phyloP scores from a whole-genome alignment of 371 early-diverging fungal species.

The Polyrhizophydium stewartii region DNA sequence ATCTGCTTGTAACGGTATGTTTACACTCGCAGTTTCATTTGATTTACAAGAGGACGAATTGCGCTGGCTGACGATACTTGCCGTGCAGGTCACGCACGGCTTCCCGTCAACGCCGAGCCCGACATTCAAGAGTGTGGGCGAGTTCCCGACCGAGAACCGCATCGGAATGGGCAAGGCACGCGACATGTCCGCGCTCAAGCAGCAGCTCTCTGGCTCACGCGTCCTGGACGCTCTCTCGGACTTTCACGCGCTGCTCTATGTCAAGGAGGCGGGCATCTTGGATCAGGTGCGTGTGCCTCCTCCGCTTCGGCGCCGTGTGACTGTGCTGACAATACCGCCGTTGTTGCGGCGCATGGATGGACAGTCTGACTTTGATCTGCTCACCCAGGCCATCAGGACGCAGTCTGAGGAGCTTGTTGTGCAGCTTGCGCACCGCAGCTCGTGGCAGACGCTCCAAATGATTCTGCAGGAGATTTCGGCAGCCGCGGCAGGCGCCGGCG shows the following conservation, averaged over 20 bases:
- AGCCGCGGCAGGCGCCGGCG: slow-evolving; percentile 14
- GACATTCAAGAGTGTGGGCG: slow-evolving; percentile 55
- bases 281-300: slow-evolving; percentile 17
- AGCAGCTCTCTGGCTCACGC: slow-evolving; percentile 27
- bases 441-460: slow-evolving; percentile 78
- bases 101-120: slow-evolving; percentile 82
- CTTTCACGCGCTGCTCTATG: slow-evolving; percentile 77
- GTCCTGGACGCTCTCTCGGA: slow-evolving; percentile 59
- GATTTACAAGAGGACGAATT: not conserved
- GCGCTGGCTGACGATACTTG: slow-evolving; percentile 3
- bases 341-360: too few species aligned
- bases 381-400: slow-evolving; percentile 50
- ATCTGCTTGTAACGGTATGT: slow-evolving; percentile 88
- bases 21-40: not conserved
- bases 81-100: slow-evolving; percentile 79
- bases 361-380: slow-evolving; percentile 51
- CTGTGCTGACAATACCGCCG: too few species aligned
- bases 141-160: slow-evolving; percentile 78
- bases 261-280: slow-evolving; percentile 38
- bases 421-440: slow-evolving; percentile 44
- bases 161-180: slow-evolving; percentile 20
- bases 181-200: slow-evolving; percentile 34
- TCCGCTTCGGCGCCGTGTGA: not conserved
- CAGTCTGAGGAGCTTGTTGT: slow-evolving; percentile 38
- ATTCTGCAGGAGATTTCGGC: slow-evolving; percentile 38